Conservation (phyloP, 495 filamentous ascomycete species). For the Cetradonia linearis region DNA sequence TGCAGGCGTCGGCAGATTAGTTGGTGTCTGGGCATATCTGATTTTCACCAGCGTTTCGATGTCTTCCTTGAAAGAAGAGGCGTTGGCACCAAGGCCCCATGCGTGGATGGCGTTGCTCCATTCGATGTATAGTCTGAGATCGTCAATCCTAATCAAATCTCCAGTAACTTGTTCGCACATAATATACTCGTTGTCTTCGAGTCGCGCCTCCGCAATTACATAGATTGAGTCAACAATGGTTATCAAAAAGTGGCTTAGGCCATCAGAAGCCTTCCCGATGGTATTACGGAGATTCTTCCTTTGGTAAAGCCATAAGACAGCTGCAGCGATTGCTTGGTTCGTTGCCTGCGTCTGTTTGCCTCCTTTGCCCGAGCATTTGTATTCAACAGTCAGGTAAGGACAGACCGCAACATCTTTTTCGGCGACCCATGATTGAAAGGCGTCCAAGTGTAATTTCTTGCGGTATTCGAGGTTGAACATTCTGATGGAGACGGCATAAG, state of each 20-base stretch:
- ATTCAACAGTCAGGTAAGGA: background rate
- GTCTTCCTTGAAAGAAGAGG: background rate
- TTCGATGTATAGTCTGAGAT: background rate
- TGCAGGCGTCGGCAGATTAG: too few relatives aligned
- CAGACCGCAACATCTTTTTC: background rate
- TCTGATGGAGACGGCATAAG: background rate
- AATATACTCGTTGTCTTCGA: background rate
- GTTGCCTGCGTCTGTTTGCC: background rate
- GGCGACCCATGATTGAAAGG: background rate
- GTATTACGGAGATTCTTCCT: background rate
- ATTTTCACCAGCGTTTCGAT: too few relatives aligned
- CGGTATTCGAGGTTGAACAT: background rate
- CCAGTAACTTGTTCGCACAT: background rate
- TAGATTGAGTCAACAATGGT: background rate
- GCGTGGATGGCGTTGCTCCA: background rate
- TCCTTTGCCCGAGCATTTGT: background rate
- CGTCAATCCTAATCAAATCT: background rate
- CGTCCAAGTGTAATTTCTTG: rapidly evolving
- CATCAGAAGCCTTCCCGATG: background rate
- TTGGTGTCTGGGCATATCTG: too few relatives aligned
- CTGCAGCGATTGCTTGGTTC: background rate
- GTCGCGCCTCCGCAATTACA: background rate
- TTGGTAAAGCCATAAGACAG: background rate
- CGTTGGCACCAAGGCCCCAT: background rate
- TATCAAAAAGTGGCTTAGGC: background rate